Evolutionary conservation across 129 eudicot genomes (phyloP).

Genomic region (Tagetes erecta): DNA sequence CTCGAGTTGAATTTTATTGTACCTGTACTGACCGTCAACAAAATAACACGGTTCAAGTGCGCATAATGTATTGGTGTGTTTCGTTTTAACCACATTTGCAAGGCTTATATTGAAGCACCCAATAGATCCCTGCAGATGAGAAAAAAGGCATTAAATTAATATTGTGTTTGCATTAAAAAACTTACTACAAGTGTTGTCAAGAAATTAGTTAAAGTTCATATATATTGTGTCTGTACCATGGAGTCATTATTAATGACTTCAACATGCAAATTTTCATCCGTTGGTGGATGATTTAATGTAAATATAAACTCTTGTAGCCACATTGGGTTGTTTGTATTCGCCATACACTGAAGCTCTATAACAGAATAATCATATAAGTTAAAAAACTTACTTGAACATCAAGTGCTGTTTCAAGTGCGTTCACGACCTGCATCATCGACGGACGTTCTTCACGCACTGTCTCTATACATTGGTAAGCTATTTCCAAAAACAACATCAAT

Average conservation of each 20-base stretch:
- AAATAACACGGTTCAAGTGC: too few relatives aligned
- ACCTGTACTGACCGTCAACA: too few relatives aligned
- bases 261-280: constrained; percentile 48
- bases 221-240: constrained; percentile 36
- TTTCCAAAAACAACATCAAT: background rate
- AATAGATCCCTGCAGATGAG: constrained; percentile 45
- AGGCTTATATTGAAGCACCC: constrained; percentile 55
- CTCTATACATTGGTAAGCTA: background rate
- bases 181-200: background rate
- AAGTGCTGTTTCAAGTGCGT: background rate
- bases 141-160: background rate
- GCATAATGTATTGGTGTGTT: constrained; percentile 29
- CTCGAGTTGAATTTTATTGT: too few relatives aligned
- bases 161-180: background rate
- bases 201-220: background rate
- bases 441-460: background rate
- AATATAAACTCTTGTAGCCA: constrained; percentile 66
- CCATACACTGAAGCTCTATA: constrained; percentile 34
- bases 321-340: constrained; percentile 60
- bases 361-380: too few relatives aligned
- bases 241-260: constrained; percentile 54
- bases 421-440: background rate
- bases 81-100: constrained; percentile 52
- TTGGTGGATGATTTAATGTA: constrained; percentile 58
- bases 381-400: background rate